Conservation (phyloP, 148 eudicot species). For the Heliosperma pusillum region DNA sequence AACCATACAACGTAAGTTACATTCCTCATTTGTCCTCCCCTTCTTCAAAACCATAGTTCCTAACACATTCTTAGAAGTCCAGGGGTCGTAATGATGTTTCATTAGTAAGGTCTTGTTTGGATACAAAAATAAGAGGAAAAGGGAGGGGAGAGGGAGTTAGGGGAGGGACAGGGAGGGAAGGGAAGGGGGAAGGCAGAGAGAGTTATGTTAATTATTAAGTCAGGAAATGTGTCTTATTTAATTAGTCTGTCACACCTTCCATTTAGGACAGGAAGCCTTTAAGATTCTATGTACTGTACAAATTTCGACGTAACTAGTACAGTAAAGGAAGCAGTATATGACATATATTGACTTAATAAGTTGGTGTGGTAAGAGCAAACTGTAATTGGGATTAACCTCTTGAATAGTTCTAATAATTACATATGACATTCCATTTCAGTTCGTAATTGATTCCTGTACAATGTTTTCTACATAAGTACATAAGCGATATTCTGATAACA, state of each 20-base stretch:
- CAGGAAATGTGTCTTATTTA: neutral
- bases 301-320: neutral
- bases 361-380: neutral
- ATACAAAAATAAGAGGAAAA: too few relatives aligned
- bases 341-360: neutral
- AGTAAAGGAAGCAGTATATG: neutral
- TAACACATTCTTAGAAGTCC: too few relatives aligned
- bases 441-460: conserved; percentile 6
- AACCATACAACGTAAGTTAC: too few relatives aligned
- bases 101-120: too few relatives aligned
- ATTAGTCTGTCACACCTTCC: too few relatives aligned
- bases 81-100: too few relatives aligned
- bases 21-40: too few relatives aligned
- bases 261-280: neutral
- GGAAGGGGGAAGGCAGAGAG: too few relatives aligned
- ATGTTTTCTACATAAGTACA: neutral
- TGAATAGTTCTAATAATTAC: neutral
- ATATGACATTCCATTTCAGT: neutral
- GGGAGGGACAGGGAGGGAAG: too few relatives aligned
- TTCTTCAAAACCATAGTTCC: too few relatives aligned
- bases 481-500: too few relatives aligned
- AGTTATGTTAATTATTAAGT: neutral
- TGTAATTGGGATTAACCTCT: neutral
- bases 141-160: too few relatives aligned
- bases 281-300: neutral